phyloP scores from a whole-genome alignment of 495 filamentous ascomycete species.

The Aspergillus haitiensis region DNA sequence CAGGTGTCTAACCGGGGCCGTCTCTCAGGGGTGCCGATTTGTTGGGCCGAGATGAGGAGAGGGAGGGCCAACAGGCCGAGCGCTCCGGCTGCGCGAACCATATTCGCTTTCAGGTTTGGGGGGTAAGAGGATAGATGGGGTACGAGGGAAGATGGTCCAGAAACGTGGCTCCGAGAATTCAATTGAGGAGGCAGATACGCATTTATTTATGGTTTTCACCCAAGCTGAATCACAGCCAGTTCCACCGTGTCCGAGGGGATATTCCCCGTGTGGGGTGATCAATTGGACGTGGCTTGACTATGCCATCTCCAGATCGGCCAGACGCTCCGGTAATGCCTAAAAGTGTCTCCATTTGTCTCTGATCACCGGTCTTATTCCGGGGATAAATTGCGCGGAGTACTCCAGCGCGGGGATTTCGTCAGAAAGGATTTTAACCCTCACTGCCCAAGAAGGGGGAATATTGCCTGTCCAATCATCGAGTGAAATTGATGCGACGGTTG shows the following conservation, averaged over 20 bases:
- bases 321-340: background rate
- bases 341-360: background rate
- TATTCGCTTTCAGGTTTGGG: background rate
- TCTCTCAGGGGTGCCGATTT: background rate
- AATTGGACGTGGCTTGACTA: background rate
- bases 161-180: no score
- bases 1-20: constrained; percentile 2
- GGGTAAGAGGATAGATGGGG: background rate
- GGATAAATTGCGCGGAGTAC: background rate
- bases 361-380: background rate
- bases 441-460: no score
- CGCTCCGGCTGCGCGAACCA: background rate
- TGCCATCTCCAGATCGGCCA: background rate
- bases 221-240: background rate
- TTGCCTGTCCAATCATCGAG: no score
- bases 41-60: background rate
- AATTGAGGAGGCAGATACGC: background rate
- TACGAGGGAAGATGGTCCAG: background rate
- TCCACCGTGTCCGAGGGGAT: background rate
- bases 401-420: no score
- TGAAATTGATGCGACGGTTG: no score
- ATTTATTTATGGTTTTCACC: background rate
- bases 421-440: no score
- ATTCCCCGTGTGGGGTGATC: background rate
- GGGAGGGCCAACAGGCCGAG: constrained; percentile 1